phyloP scores from a whole-genome alignment of 1,284 basidiomycete genomes.

The Coriolopsis trogii region DNA sequence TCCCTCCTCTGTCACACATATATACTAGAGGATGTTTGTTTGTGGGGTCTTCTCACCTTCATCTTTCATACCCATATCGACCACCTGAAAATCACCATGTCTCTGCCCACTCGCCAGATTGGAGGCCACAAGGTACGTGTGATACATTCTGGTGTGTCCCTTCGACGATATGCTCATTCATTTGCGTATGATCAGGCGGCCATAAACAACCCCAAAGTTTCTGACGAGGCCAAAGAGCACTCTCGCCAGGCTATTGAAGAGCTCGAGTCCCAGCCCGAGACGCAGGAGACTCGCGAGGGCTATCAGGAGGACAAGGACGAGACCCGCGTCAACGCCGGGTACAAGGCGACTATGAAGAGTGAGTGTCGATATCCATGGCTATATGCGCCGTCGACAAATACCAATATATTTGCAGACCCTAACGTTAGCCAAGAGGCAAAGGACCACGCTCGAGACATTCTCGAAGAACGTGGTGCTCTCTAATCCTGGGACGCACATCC shows the following conservation, averaged over 20 bases:
- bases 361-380: conserved; percentile 17
- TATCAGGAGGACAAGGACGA: conserved; percentile 31
- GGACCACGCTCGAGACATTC: conserved; percentile 39
- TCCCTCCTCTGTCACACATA: not conserved
- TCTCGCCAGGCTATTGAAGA: conserved; percentile 48
- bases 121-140: conserved; percentile 33
- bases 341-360: conserved; percentile 56
- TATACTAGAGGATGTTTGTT: not conserved
- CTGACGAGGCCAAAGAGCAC: conserved; percentile 52
- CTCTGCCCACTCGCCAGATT: conserved; percentile 27
- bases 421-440: conserved; percentile 46
- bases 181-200: conserved; percentile 32
- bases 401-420: conserved; percentile 40
- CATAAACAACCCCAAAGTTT: conserved; percentile 50
- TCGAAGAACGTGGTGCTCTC: conserved; percentile 36
- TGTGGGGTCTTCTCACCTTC: not conserved
- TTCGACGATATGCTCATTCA: too few species aligned
- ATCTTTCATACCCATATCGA: not conserved
- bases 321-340: conserved; percentile 42
- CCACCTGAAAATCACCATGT: conserved; percentile 13
- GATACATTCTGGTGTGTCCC: not conserved
- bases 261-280: conserved; percentile 33
- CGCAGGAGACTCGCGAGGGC: conserved; percentile 15
- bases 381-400: conserved; percentile 13
- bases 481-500: too few species aligned